Evolutionary conservation across 2,329 filamentous ascomycete genomes (phyloP).

Genomic region (Aaosphaeria arxii): DNA sequence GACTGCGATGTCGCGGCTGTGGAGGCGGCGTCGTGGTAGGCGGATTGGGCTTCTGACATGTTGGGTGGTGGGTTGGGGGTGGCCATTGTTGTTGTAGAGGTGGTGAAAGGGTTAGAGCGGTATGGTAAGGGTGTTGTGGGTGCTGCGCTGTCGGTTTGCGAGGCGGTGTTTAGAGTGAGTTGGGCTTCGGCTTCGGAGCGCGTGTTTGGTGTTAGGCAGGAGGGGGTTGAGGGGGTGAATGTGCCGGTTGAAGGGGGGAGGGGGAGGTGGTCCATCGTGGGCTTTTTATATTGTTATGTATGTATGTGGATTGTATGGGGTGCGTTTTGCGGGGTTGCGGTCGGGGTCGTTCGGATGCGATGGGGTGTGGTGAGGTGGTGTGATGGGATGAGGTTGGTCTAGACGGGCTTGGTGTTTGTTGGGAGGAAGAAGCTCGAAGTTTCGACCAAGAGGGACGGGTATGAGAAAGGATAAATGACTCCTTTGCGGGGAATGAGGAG

Average conservation of each 20-base stretch:
- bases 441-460: not conserved
- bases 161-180: constrained; percentile 24
- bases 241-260: constrained; percentile 11
- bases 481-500: not conserved
- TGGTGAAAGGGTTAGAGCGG: not conserved
- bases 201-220: constrained; percentile 33
- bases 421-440: not conserved
- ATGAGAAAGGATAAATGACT: too few species aligned
- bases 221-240: constrained; percentile 26
- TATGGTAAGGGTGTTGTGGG: constrained; percentile 18
- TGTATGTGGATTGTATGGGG: not conserved
- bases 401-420: not conserved
- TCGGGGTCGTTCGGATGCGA: not conserved
- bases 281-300: constrained; percentile 1
- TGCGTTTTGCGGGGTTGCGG: not conserved
- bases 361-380: not conserved
- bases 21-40: constrained; percentile 23
- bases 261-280: constrained; percentile 18
- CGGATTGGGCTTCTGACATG: constrained; percentile 22
- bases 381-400: not conserved
- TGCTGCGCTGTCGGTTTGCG: constrained; percentile 35
- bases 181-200: constrained; percentile 35
- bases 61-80: not conserved
- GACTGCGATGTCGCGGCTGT: not conserved
- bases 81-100: constrained; percentile 1